Percentiles rank a stretch among this genome's conserved stretches.
Conservation (phyloP, 495 filamentous ascomycete species). For the Annulohypoxylon bovei region DNA sequence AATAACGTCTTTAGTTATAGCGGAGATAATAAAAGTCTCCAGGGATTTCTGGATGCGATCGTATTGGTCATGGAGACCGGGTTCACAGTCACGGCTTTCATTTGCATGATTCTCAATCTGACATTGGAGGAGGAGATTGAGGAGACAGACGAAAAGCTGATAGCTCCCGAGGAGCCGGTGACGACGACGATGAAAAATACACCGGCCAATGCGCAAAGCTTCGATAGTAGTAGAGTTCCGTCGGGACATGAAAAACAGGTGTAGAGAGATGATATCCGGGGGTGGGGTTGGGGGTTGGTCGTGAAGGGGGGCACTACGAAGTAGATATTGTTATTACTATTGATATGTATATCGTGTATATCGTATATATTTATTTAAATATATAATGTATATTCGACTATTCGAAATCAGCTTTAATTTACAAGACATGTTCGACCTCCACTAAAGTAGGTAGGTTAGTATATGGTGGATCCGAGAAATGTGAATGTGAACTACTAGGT, state of each 20-base stretch:
- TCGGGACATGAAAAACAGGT: conserved; percentile 26
- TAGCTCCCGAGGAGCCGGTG: conserved; percentile 13
- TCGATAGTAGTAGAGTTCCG: conserved; percentile 12
- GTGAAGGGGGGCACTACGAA: too few species aligned
- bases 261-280: too few species aligned
- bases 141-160: conserved; percentile 47
- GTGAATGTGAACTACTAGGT: background rate
- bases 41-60: conserved; percentile 86
- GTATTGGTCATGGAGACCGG: conserved; percentile 83
- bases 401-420: too few species aligned
- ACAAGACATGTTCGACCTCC: too few species aligned
- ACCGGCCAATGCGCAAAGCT: background rate
- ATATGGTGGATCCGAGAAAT: too few species aligned
- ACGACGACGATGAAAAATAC: conserved; percentile 9
- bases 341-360: too few species aligned
- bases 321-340: too few species aligned
- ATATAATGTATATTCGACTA: too few species aligned
- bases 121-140: conserved; percentile 77
- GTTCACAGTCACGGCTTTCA: conserved; percentile 75
- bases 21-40: conserved; percentile 74
- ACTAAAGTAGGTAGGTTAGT: too few species aligned
- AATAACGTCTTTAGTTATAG: conserved; percentile 75
- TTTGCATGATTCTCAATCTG: conserved; percentile 78
- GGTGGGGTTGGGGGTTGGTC: too few species aligned
- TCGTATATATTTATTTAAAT: too few species aligned